A percentile compares a stretch with the other conserved stretches of the same genome.
Conservation (phyloP, 306 rosid genomes). For the Aeschynomene evenia region DNA sequence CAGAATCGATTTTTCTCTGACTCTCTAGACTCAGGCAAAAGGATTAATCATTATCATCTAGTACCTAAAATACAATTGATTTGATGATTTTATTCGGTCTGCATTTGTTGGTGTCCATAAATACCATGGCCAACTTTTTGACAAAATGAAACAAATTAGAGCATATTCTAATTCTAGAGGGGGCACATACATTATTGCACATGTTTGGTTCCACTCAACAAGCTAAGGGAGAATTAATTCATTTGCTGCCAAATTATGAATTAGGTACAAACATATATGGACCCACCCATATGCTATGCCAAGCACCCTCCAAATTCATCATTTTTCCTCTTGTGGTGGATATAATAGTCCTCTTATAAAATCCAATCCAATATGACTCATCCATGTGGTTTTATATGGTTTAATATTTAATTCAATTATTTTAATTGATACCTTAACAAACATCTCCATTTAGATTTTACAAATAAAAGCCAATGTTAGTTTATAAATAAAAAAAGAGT, state of each 20-base stretch:
- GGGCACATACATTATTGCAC: neutral
- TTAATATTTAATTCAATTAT: too few relatives aligned
- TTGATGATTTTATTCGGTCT: neutral
- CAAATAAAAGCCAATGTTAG: too few relatives aligned
- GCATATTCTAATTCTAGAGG: conserved; percentile 13
- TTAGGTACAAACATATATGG: conserved; percentile 7
- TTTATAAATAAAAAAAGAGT: too few relatives aligned
- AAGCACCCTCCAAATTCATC: neutral
- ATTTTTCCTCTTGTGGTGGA: neutral
- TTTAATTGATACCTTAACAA: too few relatives aligned
- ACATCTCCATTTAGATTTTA: too few relatives aligned
- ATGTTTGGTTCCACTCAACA: neutral
- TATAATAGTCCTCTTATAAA: neutral
- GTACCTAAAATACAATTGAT: too few relatives aligned
- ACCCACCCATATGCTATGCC: neutral
- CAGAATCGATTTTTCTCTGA: too few relatives aligned
- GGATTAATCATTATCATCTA: too few relatives aligned
- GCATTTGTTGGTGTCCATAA: neutral
- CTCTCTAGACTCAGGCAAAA: too few relatives aligned
- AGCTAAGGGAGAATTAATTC: neutral
- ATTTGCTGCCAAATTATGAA: neutral
- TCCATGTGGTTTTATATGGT: neutral
- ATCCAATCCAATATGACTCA: neutral
- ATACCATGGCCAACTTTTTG: neutral
- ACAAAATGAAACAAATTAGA: neutral